Percentiles rank a stretch among this genome's conserved stretches.
These are phyloP conservation scores for Leccinum barrowsii DNA, from an alignment of 768 basidiomycete species.

Conservation along the genomic window DNA sequence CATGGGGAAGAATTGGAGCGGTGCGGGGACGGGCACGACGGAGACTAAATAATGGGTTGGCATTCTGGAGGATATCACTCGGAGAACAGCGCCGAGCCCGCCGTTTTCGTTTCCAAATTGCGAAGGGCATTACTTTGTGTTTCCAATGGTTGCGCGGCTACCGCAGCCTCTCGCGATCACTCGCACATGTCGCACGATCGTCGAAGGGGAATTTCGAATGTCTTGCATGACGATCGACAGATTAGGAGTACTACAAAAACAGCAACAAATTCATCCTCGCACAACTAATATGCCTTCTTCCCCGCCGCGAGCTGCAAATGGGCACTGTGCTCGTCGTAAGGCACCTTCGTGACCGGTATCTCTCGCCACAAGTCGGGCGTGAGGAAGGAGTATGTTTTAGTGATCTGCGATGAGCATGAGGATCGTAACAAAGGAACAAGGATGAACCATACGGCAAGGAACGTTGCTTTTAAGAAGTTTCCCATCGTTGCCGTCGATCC, in stretches of 20 bases:
- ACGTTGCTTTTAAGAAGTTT: conserved; percentile 98
- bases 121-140: background rate
- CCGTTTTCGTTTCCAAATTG: conserved; percentile 4
- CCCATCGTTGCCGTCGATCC: conserved; percentile 99
- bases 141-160: background rate
- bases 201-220: background rate
- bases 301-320: conserved; percentile 81
- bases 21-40: background rate
- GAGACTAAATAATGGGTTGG: conserved; percentile 7
- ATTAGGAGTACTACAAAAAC: background rate
- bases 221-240: background rate
- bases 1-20: background rate
- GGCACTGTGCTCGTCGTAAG: conserved; percentile 93
- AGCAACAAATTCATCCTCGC: background rate
- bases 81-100: conserved; percentile 10
- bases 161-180: background rate
- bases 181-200: background rate
- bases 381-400: conserved; percentile 97
- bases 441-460: conserved; percentile 67
- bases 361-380: conserved; percentile 98
- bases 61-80: background rate
- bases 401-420: conserved; percentile 55
- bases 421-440: background rate
- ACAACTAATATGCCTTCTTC: conserved; percentile 64
- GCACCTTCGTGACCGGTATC: conserved; percentile 83